Conservation (phyloP, 768 basidiomycete species). For the Mycena latifolia region DNA sequence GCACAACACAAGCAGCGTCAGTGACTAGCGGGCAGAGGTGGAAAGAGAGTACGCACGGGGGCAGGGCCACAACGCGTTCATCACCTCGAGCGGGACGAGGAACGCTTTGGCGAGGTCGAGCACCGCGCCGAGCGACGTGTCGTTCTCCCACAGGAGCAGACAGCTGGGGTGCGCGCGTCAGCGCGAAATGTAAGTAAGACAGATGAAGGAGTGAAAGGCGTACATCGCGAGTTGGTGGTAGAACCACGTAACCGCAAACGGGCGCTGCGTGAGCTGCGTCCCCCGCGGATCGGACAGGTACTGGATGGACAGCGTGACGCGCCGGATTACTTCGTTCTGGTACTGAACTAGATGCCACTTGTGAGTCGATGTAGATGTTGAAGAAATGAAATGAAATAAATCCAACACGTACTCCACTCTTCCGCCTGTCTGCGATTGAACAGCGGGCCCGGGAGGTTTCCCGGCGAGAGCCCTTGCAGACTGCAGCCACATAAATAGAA, state of each 20-base stretch:
- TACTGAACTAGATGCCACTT: not conserved
- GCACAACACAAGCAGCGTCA: not conserved
- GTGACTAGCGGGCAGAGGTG: not conserved
- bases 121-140: conserved; percentile 67
- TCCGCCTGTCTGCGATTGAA: conserved; percentile 31
- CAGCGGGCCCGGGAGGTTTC: conserved; percentile 23
- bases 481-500: conserved; percentile 2
- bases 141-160: conserved; percentile 74
- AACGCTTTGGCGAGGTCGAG: conserved; percentile 77
- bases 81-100: conserved; percentile 70
- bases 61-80: conserved; percentile 80
- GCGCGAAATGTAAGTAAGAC: no score
- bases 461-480: conserved; percentile 22
- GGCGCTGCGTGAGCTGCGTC: conserved; percentile 23
- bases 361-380: not conserved
- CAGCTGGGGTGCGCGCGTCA: conserved; percentile 54
- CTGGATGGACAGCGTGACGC: conserved; percentile 24
- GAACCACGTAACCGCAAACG: conserved; percentile 28
- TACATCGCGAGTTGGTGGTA: conserved; percentile 34
- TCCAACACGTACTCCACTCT: conserved; percentile 31
- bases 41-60: conserved; percentile 48
- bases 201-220: not conserved
- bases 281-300: conserved; percentile 23
- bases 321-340: conserved; percentile 27
- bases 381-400: no score